phyloP scores from a whole-genome alignment of 169 alveolate genomes.

The Plasmodium cynomolgi region DNA sequence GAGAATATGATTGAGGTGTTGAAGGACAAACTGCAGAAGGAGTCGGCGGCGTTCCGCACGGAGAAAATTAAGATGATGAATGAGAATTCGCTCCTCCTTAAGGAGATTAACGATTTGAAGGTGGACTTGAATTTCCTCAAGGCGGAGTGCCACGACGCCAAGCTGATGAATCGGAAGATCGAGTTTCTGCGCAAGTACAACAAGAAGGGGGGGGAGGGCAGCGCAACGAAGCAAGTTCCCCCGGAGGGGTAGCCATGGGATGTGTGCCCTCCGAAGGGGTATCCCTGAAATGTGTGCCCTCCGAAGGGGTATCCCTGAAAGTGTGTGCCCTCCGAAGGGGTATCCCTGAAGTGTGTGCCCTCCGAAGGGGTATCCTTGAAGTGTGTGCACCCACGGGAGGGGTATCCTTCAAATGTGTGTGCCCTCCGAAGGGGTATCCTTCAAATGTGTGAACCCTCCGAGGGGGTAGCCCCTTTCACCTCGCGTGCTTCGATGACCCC shows the following conservation, averaged over 20 bases:
- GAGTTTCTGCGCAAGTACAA: constrained; percentile 24
- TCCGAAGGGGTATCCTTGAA: no score
- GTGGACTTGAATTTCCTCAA: constrained; percentile 65
- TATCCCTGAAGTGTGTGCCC: no score
- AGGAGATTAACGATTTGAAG: constrained; percentile 71
- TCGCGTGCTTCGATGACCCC: background rate
- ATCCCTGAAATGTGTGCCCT: no score
- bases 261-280: background rate
- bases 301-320: background rate
- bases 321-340: background rate
- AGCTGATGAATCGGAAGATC: constrained; percentile 18
- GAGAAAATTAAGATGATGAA: constrained; percentile 75
- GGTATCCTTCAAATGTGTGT: no score
- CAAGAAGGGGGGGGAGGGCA: background rate
- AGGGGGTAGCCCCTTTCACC: background rate
- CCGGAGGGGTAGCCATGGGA: background rate
- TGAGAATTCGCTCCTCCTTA: constrained; percentile 55
- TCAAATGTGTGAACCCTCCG: no score
- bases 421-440: no score
- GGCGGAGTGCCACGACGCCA: constrained; percentile 59
- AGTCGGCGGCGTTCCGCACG: constrained; percentile 62
- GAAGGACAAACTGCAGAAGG: constrained; percentile 61
- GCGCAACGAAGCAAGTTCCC: background rate
- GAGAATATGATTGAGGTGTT: constrained; percentile 70
- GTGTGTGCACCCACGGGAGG: no score